Conservation (phyloP, 345 rosid species). For the Eucalyptus tenuipes region DNA sequence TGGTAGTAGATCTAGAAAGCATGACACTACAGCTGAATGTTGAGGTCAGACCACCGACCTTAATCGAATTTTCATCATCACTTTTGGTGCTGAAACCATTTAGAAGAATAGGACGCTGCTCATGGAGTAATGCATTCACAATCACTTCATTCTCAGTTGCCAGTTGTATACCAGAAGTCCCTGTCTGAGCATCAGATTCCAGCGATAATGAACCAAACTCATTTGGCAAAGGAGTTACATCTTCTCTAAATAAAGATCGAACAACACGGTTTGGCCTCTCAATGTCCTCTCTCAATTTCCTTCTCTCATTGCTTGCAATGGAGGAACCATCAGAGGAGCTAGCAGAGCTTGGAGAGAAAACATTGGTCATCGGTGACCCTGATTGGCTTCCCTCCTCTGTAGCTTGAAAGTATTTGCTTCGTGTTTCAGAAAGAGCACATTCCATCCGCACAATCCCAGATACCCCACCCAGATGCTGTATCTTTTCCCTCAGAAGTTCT, state of each 20-base stretch:
- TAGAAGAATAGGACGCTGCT: slow-evolving; percentile 17
- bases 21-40: not conserved
- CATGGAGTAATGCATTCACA: slow-evolving; percentile 68
- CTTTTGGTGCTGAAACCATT: slow-evolving; percentile 17
- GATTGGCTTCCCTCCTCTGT: slow-evolving; percentile 49
- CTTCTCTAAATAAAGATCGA: slow-evolving; percentile 69
- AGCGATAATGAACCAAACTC: slow-evolving; percentile 16
- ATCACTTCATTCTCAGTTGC: slow-evolving; percentile 65
- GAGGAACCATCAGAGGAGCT: slow-evolving; percentile 12
- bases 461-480: slow-evolving; percentile 62
- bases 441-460: slow-evolving; percentile 81
- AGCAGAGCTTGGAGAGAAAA: slow-evolving; percentile 22
- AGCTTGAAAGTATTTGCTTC: slow-evolving; percentile 46
- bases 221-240: slow-evolving; percentile 13
- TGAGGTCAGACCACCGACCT: slow-evolving; percentile 33
- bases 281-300: slow-evolving; percentile 2
- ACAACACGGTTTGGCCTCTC: slow-evolving; percentile 43
- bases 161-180: slow-evolving; percentile 10
- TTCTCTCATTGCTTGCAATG: slow-evolving; percentile 13
- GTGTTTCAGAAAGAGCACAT: slow-evolving; percentile 54
- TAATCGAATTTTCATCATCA: slow-evolving; percentile 30
- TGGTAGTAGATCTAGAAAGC: not conserved
- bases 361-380: slow-evolving; percentile 31
- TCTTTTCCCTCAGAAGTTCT: slow-evolving; percentile 72
- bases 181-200: slow-evolving; percentile 6